Percentiles rank a stretch among this genome's conserved stretches.
Evolutionary conservation across 73 alveolate genomes (phyloP).

Genomic region (Effrenium voratum): DNA sequence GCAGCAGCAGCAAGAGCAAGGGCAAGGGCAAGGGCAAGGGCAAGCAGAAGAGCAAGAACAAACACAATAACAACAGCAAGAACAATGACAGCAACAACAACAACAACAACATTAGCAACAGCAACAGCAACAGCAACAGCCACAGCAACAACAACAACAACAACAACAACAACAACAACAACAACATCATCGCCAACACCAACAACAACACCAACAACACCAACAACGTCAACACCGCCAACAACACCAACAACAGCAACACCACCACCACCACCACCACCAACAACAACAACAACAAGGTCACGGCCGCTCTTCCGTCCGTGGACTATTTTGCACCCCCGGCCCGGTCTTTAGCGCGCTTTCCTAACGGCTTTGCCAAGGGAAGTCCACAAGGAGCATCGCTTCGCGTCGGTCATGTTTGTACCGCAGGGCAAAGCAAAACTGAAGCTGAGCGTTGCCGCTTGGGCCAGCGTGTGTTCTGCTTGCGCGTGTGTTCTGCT

Average conservation of each 20-base stretch:
- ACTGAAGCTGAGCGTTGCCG: no score
- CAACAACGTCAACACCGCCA: not conserved
- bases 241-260: not conserved
- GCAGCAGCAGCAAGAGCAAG: not conserved
- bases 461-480: no score
- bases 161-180: not conserved
- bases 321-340: no score
- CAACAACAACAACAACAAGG: not conserved
- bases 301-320: no score
- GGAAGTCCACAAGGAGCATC: no score
- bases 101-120: not conserved
- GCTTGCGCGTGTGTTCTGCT: no score
- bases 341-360: no score
- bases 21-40: not conserved
- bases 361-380: no score
- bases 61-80: not conserved
- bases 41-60: not conserved
- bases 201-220: not conserved
- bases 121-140: conserved; percentile 6
- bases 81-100: not conserved
- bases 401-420: no score
- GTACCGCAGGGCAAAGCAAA: no score
- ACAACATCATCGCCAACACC: not conserved
- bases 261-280: not conserved
- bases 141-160: not conserved